phyloP scores from a whole-genome alignment of 257 asterid genomes.

The Plantago elongata region DNA sequence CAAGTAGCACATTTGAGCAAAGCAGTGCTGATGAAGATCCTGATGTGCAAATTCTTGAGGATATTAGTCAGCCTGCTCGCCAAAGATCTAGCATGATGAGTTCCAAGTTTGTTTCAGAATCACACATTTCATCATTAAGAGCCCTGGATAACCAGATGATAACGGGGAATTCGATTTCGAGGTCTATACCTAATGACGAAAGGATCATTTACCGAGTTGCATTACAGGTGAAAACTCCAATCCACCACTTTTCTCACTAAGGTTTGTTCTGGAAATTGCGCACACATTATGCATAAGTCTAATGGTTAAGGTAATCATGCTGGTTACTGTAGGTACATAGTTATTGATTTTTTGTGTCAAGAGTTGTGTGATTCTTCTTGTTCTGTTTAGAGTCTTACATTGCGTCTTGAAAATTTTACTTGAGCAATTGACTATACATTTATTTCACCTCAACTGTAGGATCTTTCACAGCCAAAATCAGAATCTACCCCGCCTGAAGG shows the following conservation, averaged over 20 bases:
- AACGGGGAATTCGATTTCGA: constrained; percentile 39
- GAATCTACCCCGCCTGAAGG: constrained; percentile 88
- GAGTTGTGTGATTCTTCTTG: background rate
- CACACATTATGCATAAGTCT: background rate
- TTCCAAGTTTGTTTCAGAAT: constrained; percentile 31
- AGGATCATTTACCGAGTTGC: constrained; percentile 64
- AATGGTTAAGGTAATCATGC: background rate
- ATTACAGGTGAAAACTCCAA: constrained; percentile 52
- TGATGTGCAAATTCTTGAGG: constrained; percentile 71
- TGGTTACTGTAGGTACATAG: constrained; percentile 11
- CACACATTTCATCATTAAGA: constrained; percentile 31
- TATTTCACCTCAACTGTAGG: constrained; percentile 31
- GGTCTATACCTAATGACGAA: constrained; percentile 58
- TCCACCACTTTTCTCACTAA: constrained; percentile 5
- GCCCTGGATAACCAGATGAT: constrained; percentile 31
- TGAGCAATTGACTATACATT: background rate
- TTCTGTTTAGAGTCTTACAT: constrained; percentile 6
- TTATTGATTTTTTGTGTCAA: constrained; percentile 12
- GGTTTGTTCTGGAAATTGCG: constrained; percentile 1
- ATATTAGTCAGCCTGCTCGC: constrained; percentile 57
- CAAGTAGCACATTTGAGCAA: constrained; percentile 26
- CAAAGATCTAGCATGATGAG: constrained; percentile 27
- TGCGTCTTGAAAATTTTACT: background rate
- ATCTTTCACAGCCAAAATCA: constrained; percentile 69
- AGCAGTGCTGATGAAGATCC: constrained; percentile 44